Base-by-base conservation (phyloP, 1,139 yeast genomes). In the Scheffersomyces illinoinensis region DNA sequence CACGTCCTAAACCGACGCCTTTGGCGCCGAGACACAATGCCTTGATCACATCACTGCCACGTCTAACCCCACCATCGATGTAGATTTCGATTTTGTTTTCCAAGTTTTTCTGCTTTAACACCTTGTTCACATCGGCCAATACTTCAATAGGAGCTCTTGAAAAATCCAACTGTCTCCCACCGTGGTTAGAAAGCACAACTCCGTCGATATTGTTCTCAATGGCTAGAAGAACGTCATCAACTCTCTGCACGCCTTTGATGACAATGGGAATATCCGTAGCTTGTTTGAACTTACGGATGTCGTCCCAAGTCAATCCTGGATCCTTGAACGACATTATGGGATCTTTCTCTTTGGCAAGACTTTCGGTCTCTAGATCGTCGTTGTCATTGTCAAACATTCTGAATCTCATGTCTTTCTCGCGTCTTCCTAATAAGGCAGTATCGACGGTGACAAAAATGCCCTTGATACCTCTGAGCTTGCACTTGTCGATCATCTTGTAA, bases 21-120 rank as follows among this genome's bases (percentile, higher is more conserved):
- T 76, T 82, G n/a, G 87, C 87, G 4, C 88, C 88, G 14, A 84
- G 74, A 57, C 87, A 84, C 18, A 84, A 67, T 0, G 87, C 87
- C 62, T 84, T 84, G 57, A 84, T 66, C 3, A 84, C 75, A 66
- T 84, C 88, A 14, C 85, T 79, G 8, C 86, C 88, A 62, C 87
- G 73, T 59, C 83, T 73, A 54, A 84, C 76, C n/a, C 88, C 88
- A 20, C 87, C 87, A 68, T 84, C 88, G 19, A 84, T 69, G 63
- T 75, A 84, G 17, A 84, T 71, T 57, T 83, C 84, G 6, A 81
- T 68, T 56, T 76, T 75, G 10, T 70, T 66, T 55, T 79, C 76
- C 48, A 80, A 73, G 0, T 70, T 68, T 21, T 65, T 67, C 53
- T 75, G 69, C 56, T 76, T 78, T 55, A 83, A 73, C 14, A 78